A percentile compares a stretch with the other conserved stretches of the same genome.
Evolutionary conservation across 2,329 filamentous ascomycete genomes (phyloP).

Genomic region (Colletotrichum aenigma): DNA sequence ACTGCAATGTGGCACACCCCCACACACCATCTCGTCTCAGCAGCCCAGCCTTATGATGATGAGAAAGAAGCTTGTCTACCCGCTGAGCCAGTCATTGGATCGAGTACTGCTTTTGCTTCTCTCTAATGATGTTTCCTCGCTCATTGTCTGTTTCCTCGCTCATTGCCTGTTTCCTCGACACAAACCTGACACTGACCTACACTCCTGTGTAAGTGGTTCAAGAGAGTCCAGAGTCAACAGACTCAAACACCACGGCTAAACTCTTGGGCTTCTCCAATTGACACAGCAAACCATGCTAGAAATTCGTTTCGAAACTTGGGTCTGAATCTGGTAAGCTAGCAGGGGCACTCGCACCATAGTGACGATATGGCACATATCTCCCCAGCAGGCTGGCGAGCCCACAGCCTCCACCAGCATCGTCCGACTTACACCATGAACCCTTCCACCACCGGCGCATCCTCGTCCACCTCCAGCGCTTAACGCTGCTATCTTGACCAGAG

Average conservation of each 20-base stretch:
- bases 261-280: too few relatives aligned
- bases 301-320: not conserved
- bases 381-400: not conserved
- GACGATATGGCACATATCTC: not conserved
- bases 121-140: not conserved
- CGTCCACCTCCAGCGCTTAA: not conserved
- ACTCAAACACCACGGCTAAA: not conserved
- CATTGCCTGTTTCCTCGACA: not conserved
- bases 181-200: not conserved
- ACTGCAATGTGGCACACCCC: not conserved
- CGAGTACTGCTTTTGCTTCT: not conserved
- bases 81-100: not conserved
- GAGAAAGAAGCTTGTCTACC: not conserved
- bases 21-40: not conserved
- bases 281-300: not conserved
- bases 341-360: not conserved
- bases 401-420: constrained; percentile 3
- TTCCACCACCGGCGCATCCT: not conserved
- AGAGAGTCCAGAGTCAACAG: not conserved
- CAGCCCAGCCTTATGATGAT: not conserved
- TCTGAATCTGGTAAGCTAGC: not conserved
- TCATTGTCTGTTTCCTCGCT: not conserved
- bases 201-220: not conserved
- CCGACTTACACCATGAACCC: not conserved
- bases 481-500: not conserved